Conservation (phyloP, 2,329 filamentous ascomycete genomes). For the Fusarium sp. region DNA sequence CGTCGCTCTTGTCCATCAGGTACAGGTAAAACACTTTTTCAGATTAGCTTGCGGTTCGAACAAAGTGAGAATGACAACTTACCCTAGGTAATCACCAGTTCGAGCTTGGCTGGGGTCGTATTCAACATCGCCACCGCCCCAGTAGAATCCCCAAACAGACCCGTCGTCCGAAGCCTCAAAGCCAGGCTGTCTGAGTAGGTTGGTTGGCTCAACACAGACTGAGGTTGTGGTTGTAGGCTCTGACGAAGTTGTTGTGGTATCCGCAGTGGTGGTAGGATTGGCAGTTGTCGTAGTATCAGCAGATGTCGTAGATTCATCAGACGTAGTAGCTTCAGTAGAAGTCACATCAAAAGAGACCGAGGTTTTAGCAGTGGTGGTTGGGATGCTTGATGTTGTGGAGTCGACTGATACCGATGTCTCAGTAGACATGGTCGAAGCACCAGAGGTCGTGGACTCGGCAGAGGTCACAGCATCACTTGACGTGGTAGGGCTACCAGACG, state of each 20-base stretch:
- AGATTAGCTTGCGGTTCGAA: rapidly evolving
- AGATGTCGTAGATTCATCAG: rapidly evolving
- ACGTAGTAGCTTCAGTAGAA: rapidly evolving
- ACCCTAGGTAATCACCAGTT: neutral
- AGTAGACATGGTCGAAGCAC: neutral
- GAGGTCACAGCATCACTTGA: neutral
- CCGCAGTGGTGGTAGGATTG: neutral
- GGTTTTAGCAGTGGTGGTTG: neutral
- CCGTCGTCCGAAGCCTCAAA: neutral
- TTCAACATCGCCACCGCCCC: neutral
- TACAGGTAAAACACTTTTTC: neutral
- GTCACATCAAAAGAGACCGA: neutral
- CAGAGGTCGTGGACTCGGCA: neutral
- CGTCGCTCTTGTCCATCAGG: neutral
- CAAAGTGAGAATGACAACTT: rapidly evolving
- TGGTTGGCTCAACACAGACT: neutral
- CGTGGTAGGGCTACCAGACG: neutral
- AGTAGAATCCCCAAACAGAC: slow-evolving; percentile 1
- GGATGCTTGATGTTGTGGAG: rapidly evolving
- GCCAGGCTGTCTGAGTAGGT: neutral
- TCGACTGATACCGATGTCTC: neutral
- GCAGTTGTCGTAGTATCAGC: neutral
- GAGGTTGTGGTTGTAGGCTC: slow-evolving; percentile 14
- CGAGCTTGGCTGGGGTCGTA: rapidly evolving
- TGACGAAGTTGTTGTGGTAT: neutral